phyloP scores from a whole-genome alignment of 805 yeast genomes.

The Kluyveromyces nonfermentans region DNA sequence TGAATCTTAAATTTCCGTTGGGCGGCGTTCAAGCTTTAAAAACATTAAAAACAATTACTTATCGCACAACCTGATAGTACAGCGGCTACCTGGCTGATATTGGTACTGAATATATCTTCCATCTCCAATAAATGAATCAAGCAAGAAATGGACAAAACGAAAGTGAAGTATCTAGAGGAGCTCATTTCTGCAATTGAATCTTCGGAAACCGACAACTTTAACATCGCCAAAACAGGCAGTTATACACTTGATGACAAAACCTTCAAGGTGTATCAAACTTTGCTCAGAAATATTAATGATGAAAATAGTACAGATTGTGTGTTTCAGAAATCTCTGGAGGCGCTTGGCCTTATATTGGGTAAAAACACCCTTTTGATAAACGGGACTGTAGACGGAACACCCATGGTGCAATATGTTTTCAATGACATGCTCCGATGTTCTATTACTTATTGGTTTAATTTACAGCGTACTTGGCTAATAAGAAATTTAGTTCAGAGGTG shows the following conservation, averaged over 20 bases:
- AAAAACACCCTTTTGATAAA: slow-evolving; percentile 15
- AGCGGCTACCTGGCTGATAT: too few relatives aligned
- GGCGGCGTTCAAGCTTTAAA: neutral
- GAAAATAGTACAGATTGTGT: slow-evolving; percentile 7
- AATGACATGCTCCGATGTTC: neutral
- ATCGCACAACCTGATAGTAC: too few relatives aligned
- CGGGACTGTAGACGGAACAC: neutral
- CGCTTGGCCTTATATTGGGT: slow-evolving; percentile 18
- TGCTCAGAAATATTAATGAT: slow-evolving; percentile 7
- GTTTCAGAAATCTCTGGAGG: slow-evolving; percentile 22
- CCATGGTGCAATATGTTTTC: neutral
- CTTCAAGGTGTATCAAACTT: slow-evolving; percentile 4
- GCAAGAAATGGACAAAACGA: slow-evolving; percentile 1
- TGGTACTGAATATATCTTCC: too few relatives aligned
- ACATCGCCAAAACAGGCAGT: neutral
- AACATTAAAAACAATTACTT: neutral
- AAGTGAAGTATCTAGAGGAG: slow-evolving; percentile 23
- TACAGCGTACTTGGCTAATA: neutral
- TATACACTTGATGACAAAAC: slow-evolving; percentile 5
- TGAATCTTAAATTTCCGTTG: neutral
- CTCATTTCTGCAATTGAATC: slow-evolving; percentile 21
- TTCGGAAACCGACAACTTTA: slow-evolving; percentile 1
- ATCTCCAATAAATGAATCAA: too few relatives aligned
- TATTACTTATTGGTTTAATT: neutral
- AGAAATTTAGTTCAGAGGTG: neutral